phyloP scores from a whole-genome alignment of 2,329 filamentous ascomycete species.

The Davidsoniella neocaledoniae region DNA sequence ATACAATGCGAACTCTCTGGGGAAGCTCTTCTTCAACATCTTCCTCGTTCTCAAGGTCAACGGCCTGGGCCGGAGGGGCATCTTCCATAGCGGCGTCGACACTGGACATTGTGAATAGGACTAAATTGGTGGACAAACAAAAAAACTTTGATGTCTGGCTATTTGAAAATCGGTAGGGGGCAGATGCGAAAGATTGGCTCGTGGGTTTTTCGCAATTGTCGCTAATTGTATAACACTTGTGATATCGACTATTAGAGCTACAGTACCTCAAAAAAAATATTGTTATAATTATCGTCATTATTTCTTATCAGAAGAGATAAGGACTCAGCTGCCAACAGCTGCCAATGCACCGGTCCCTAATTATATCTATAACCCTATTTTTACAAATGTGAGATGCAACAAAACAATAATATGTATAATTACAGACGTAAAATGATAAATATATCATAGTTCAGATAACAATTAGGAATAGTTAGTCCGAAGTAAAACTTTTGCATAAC shows the following conservation, averaged over 20 bases:
- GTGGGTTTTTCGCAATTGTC: not conserved
- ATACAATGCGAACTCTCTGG: slow-evolving; percentile 44
- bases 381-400: too few relatives aligned
- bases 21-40: slow-evolving; percentile 32
- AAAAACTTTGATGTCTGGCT: too few relatives aligned
- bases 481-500: too few relatives aligned
- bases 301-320: not conserved
- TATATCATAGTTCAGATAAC: too few relatives aligned
- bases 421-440: too few relatives aligned
- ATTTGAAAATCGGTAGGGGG: not conserved
- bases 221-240: not conserved
- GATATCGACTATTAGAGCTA: too few relatives aligned
- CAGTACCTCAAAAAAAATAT: not conserved
- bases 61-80: slow-evolving; percentile 21
- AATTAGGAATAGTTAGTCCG: too few relatives aligned
- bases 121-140: not conserved
- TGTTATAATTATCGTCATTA: not conserved
- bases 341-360: not conserved
- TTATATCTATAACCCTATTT: not conserved
- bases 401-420: not conserved
- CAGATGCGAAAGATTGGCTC: not conserved
- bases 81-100: slow-evolving; percentile 29
- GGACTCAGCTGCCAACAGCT: not conserved
- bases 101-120: slow-evolving; percentile 6
- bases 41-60: slow-evolving; percentile 18